These are phyloP conservation scores for Petrea volubilis DNA, from an alignment of 257 asterid genomes.

Conservation along the genomic window DNA sequence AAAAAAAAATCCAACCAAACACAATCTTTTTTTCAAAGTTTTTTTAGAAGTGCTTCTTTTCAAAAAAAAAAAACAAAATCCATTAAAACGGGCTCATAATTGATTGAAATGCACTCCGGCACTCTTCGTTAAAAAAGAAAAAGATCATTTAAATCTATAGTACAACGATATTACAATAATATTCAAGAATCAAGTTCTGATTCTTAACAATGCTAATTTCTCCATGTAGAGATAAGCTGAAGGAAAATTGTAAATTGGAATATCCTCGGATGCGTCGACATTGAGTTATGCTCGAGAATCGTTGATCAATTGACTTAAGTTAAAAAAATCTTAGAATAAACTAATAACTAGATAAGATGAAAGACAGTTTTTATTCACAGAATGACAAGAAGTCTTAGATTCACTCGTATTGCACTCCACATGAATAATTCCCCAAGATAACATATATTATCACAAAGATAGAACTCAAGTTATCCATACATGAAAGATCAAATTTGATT, in stretches of 20 bases:
- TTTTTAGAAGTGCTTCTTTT: too few relatives aligned
- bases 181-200: too few relatives aligned
- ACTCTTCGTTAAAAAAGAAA: too few relatives aligned
- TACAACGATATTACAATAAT: too few relatives aligned
- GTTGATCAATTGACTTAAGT: constrained; percentile 12
- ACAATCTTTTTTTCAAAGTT: too few relatives aligned
- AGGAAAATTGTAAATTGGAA: too few relatives aligned
- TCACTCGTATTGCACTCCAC: constrained; percentile 26
- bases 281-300: constrained; percentile 26
- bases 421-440: constrained; percentile 32
- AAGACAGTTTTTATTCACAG: constrained; percentile 25
- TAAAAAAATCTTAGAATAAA: constrained; percentile 14
- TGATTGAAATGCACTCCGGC: too few relatives aligned
- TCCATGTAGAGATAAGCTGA: not conserved
- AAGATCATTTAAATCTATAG: too few relatives aligned
- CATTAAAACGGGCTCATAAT: too few relatives aligned
- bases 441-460: not conserved
- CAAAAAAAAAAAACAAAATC: too few relatives aligned
- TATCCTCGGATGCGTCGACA: not conserved
- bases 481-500: too few relatives aligned
- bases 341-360: constrained; percentile 23
- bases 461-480: not conserved
- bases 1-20: too few relatives aligned
- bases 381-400: constrained; percentile 36
- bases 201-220: not conserved